Base-by-base conservation (phyloP, 1,284 basidiomycete species). In the Leccinum huronense region DNA sequence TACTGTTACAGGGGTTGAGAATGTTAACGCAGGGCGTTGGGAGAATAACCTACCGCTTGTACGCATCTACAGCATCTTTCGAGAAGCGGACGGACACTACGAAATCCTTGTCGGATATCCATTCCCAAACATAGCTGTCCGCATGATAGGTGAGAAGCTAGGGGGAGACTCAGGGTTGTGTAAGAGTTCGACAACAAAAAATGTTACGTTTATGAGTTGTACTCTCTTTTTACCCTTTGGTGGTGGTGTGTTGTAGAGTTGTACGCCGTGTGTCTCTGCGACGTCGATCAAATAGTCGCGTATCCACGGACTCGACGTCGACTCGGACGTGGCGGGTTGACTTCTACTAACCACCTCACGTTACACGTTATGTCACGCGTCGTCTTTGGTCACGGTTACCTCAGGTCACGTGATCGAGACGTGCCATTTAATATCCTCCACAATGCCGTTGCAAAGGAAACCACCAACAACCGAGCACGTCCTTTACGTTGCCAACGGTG, bases 121-220 rank as follows among this genome's bases (percentile, higher is more conserved):
- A 67, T 6, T 77, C 83, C 83, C 83, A 84, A n/a, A 84, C 66
- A 23, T 76, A 76, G 27, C 75, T 75, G 23, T 78, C 70, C 60
- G 73, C 67, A n/a, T 70, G 73, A 34, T 71, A 76, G 14, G 78
- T 79, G 34, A 81, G 68, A 62, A 80, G 73, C 80, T 78, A 27
- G 56, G 10, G 68, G 31, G 31, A 10, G 13, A 0, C 59, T 75
- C 51, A 73, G 66, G 13, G 30, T 34, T 30, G 36, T 57, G n/a
- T 19, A 7, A 8, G 7, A 5, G 42, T 13, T n/a, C 13, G 48
- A 13, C 33, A 42, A 57, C 3, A 8, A 19, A 31, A 19, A 42
- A 66, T 8, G 73, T 19, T 67, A 84, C 87, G 74, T 87, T 81
- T 58, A 80, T 77, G 14, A 89, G 73, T 64, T 88, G 87, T 1